phyloP scores from a whole-genome alignment of 805 yeast species.

The Nakazawaea populi region DNA sequence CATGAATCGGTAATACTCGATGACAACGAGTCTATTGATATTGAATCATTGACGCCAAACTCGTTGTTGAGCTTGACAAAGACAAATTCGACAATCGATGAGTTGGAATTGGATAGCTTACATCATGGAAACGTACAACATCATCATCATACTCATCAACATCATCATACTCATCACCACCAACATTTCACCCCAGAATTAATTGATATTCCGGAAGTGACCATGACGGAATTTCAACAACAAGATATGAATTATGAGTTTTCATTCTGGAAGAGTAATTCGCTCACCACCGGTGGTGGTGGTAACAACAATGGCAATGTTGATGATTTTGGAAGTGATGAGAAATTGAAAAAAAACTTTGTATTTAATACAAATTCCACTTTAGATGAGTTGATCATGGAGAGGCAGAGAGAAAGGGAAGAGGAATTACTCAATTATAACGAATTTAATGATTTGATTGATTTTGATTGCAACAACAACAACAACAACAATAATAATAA shows the following conservation, averaged over 20 bases:
- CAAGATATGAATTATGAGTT: constrained; percentile 3
- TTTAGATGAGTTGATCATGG: constrained; percentile 10
- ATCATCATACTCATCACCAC: neutral
- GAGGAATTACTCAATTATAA: constrained; percentile 11
- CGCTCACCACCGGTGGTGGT: neutral
- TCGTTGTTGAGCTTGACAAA: constrained; percentile 14
- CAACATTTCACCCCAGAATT: constrained; percentile 8
- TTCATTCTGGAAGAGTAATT: constrained; percentile 7
- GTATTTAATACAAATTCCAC: constrained; percentile 10
- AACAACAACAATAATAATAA: neutral
- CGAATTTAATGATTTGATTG: constrained; percentile 11
- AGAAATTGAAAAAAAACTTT: constrained; percentile 1
- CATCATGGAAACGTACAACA: too few relatives aligned
- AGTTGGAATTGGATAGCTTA: constrained; percentile 3
- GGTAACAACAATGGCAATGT: neutral
- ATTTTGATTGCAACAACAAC: constrained; percentile 4
- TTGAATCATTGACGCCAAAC: constrained; percentile 13
- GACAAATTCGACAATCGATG: constrained; percentile 16
- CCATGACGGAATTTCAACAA: neutral
- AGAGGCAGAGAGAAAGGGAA: constrained; percentile 11
- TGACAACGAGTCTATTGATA: constrained; percentile 12
- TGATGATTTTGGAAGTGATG: neutral
- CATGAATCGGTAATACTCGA: neutral
- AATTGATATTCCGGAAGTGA: constrained; percentile 10
- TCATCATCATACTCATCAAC: neutral